Evolutionary conservation across 371 early-diverging fungal species (phyloP).

Genomic region (Mortierella sp.): DNA sequence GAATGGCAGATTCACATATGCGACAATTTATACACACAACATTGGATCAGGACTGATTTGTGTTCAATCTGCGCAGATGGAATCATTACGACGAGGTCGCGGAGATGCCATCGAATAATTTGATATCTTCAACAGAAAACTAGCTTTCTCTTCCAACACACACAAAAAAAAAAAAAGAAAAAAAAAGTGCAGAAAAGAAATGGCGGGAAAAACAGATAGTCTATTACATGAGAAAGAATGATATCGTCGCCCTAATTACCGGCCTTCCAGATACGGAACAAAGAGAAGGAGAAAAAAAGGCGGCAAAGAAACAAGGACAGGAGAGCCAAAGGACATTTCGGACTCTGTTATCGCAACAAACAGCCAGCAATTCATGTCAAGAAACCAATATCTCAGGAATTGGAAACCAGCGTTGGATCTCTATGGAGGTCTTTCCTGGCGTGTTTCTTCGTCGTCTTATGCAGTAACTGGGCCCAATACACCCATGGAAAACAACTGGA

Average conservation of each 20-base stretch:
- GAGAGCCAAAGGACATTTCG: not conserved
- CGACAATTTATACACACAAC: no score
- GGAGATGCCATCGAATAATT: not conserved
- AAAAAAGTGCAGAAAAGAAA: not conserved
- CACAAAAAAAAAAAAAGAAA: not conserved
- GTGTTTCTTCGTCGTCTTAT: no score
- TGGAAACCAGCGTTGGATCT: not conserved
- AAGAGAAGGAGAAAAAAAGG: not conserved
- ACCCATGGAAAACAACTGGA: not conserved
- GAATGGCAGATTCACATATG: not conserved
- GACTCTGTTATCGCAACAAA: not conserved
- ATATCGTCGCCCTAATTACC: not conserved
- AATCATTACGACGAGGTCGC: no score
- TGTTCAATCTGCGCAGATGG: not conserved
- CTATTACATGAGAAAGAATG: no score
- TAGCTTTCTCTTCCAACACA: no score
- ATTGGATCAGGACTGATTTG: not conserved
- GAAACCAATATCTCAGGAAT: not conserved
- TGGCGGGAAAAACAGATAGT: not conserved
- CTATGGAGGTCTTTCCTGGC: no score
- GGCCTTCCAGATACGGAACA: not conserved
- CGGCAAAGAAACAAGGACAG: constrained; percentile 9
- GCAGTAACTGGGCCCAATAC: no score
- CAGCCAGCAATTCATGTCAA: no score
- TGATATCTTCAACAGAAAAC: no score